Percentiles rank a stretch among this genome's conserved stretches.
Evolutionary conservation across 345 rosid species (phyloP).

Genomic region (Gossypium mustelinum): DNA sequence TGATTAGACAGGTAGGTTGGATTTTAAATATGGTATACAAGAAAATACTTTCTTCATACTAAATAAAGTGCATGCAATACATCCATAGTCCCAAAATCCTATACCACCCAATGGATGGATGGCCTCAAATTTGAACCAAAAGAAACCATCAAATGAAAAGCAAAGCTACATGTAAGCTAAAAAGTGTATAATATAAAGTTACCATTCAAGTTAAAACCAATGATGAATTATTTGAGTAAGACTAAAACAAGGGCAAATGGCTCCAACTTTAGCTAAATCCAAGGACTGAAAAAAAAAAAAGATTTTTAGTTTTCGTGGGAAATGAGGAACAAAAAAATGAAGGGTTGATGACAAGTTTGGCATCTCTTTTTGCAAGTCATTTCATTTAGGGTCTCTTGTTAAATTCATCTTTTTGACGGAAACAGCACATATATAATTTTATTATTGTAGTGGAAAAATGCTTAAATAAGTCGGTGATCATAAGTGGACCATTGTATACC

Average conservation of each 20-base stretch:
- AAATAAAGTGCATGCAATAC: not conserved
- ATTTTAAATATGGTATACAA: not conserved
- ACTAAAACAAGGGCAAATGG: not conserved
- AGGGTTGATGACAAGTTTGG: constrained; percentile 6
- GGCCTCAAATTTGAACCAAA: not conserved
- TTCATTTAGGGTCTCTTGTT: not conserved
- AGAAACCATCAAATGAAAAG: constrained; percentile 18
- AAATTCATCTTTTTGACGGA: constrained; percentile 17
- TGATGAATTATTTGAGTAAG: not conserved
- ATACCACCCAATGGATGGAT: not conserved
- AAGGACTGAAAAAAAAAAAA: not conserved
- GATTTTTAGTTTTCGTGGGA: constrained; percentile 23
- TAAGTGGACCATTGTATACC: not conserved
- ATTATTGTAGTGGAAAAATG: no score
- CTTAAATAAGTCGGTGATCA: not conserved
- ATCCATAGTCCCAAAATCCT: not conserved
- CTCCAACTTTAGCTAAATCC: not conserved
- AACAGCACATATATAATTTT: not conserved
- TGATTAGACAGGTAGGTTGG: not conserved
- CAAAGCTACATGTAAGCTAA: constrained; percentile 13
- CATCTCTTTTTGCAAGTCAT: constrained; percentile 20
- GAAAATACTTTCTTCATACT: constrained; percentile 6
- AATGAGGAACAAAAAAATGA: constrained; percentile 15
- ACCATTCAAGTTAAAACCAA: constrained; percentile 42
- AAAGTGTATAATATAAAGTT: constrained; percentile 26